Conservation (phyloP, 2,329 filamentous ascomycete species). For the Clonostachys sp. region DNA sequence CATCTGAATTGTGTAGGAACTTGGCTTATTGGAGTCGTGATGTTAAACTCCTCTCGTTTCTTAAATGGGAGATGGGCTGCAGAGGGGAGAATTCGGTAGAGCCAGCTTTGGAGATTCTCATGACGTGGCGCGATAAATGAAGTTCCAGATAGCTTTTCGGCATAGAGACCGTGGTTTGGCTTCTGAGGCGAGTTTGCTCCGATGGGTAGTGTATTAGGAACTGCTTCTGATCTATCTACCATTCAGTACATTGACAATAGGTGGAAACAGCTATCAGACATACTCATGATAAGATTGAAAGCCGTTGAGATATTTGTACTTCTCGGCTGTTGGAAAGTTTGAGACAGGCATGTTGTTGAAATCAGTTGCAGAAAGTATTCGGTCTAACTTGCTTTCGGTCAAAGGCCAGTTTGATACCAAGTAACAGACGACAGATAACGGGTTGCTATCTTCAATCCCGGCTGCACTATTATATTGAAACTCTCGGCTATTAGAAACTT, state of each 20-base stretch:
- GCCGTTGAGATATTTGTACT: constrained; percentile 74
- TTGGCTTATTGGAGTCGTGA: constrained; percentile 15
- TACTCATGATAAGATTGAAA: constrained; percentile 76
- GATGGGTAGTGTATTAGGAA: constrained; percentile 68
- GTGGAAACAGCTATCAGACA: neutral
- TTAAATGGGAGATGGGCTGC: constrained; percentile 51
- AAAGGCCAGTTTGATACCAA: too few relatives aligned
- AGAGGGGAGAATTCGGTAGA: constrained; percentile 65
- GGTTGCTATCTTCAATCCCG: too few relatives aligned
- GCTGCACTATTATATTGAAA: too few relatives aligned
- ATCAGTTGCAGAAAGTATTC: too few relatives aligned
- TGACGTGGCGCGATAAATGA: constrained; percentile 66
- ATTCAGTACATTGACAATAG: neutral
- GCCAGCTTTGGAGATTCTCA: constrained; percentile 68
- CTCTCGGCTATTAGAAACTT: too few relatives aligned
- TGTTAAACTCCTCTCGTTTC: constrained; percentile 1
- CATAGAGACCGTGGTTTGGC: constrained; percentile 72
- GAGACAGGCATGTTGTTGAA: constrained; percentile 41
- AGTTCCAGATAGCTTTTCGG: constrained; percentile 73
- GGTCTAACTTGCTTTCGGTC: too few relatives aligned
- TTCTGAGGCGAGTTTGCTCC: constrained; percentile 81
- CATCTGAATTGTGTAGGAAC: constrained; percentile 77
- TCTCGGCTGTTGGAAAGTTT: constrained; percentile 40
- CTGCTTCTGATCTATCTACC: constrained; percentile 62
- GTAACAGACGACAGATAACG: too few relatives aligned